Evolutionary conservation across 345 rosid genomes (phyloP), one percentile per base, ranked within the genome.

Genomic region (Citrus hindsii): DNA sequence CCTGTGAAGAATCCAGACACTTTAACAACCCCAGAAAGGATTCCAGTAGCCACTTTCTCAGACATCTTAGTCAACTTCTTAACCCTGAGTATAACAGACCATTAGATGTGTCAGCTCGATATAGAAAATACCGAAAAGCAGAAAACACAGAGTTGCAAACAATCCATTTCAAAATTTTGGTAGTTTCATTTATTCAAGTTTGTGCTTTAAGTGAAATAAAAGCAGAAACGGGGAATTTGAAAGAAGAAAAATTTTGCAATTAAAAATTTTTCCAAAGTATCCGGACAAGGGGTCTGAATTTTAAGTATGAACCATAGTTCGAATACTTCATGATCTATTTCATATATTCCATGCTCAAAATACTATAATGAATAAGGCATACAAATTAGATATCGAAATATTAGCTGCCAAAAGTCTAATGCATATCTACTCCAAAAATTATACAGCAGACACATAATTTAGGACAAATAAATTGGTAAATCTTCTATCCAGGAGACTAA

Each of bases 1-100:
- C 97, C 80, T 5, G 99, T 91, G 77, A 95, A 78, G 82, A 85
- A 84, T 65, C 97, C 97, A 0, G 97, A 91, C 62, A 94, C 90
- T 72, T 90, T 91, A 79, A 95, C 91, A 40, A 91, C 97, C 35
- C 98, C 98, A 7, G 97, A 86, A 28, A 95, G 97, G 79, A 92
- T 85, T 53, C 97, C 97, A 25, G 75, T 79, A 3, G 96, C 94
- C 69, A 93, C 84, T 59, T 88, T 84, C 88, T 95, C 99, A 0
- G 98, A 90, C 93, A 85, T 92, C 81, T 87, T 90, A 27, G 99
- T 93, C 87, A 95, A 77, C 88, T 79, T 82, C 89, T 92, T 95
- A 33, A 87, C 99, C 94, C 99, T 92, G 86, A 67, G 84, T 69
- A 51, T 35, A 32, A 18, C 16, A 74, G 9, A 61, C 35, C 22